Evolutionary conservation across 305 asterid genomes (phyloP).

Genomic region (Euphrasia arctica): DNA sequence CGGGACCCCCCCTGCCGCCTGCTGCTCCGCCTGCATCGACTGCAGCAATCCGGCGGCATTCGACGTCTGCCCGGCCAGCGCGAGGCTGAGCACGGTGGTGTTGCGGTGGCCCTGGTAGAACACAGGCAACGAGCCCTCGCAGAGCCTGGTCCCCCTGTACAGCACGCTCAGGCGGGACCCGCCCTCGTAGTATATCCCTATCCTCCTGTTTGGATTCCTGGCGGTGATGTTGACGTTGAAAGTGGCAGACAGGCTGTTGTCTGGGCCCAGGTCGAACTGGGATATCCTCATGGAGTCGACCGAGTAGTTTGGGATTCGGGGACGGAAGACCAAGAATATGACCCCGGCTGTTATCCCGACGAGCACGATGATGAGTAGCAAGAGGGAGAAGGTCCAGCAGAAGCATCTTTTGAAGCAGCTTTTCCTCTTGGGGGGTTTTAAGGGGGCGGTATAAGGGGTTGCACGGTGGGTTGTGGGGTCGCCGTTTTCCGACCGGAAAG

Average conservation of each 20-base stretch:
- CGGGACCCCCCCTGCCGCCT: slow-evolving; percentile 61
- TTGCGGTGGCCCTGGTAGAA: slow-evolving; percentile 95
- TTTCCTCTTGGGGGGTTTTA: slow-evolving; percentile 53
- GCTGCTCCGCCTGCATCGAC: slow-evolving; percentile 61
- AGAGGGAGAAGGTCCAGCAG: slow-evolving; percentile 61
- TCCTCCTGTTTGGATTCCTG: slow-evolving; percentile 75
- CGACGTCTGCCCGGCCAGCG: slow-evolving; percentile 59
- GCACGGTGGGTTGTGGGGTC: slow-evolving; percentile 50
- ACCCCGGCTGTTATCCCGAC: slow-evolving; percentile 59
- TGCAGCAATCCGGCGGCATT: slow-evolving; percentile 53
- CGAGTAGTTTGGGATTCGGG: slow-evolving; percentile 72
- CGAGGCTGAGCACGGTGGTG: slow-evolving; percentile 57
- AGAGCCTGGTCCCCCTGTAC: slow-evolving; percentile 54
- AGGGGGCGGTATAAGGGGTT: slow-evolving; percentile 28
- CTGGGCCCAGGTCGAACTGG: slow-evolving; percentile 42
- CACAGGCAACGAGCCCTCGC: slow-evolving; percentile 78
- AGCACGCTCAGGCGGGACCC: slow-evolving; percentile 69
- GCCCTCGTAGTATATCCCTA: slow-evolving; percentile 74
- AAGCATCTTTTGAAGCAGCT: slow-evolving; percentile 55
- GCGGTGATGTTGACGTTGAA: slow-evolving; percentile 75
- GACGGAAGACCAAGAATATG: slow-evolving; percentile 65
- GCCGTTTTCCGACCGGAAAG: slow-evolving; percentile 66
- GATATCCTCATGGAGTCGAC: slow-evolving; percentile 66
- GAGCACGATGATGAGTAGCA: slow-evolving; percentile 39
- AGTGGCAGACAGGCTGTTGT: slow-evolving; percentile 57